These are phyloP conservation scores for Plantago coronopus DNA, from an alignment of 305 asterid genomes.

Conservation along the genomic window DNA sequence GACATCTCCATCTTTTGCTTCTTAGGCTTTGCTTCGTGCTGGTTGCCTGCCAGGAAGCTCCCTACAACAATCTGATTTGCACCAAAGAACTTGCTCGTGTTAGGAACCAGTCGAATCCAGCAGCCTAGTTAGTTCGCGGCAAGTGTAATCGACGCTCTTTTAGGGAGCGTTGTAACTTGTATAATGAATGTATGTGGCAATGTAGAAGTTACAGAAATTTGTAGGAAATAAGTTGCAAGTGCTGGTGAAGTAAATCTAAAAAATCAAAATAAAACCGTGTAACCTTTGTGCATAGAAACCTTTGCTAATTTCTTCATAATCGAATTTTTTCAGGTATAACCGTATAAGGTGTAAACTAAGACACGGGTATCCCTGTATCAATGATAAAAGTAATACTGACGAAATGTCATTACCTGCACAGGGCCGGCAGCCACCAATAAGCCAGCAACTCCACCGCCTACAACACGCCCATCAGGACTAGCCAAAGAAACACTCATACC, in stretches of 20 bases:
- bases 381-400: not conserved
- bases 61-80: constrained; percentile 62
- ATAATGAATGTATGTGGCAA: too few species aligned
- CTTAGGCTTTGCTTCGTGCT: constrained; percentile 58
- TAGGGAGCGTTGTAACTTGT: too few species aligned
- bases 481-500: constrained; percentile 85
- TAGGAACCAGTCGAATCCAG: not conserved
- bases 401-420: constrained; percentile 44
- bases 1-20: constrained; percentile 43
- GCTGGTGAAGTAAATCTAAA: too few species aligned
- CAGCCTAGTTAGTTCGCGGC: not conserved
- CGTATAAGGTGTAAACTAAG: too few species aligned
- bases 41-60: constrained; percentile 69
- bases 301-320: too few species aligned
- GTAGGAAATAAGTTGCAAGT: too few species aligned
- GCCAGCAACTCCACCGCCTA: constrained; percentile 85
- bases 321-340: too few species aligned
- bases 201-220: too few species aligned
- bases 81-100: not conserved
- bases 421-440: constrained; percentile 70
- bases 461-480: constrained; percentile 81
- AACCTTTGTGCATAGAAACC: too few species aligned
- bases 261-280: too few species aligned
- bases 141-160: too few species aligned
- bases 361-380: too few species aligned